Conservation (phyloP, 805 yeast species). For the Candida pini region DNA sequence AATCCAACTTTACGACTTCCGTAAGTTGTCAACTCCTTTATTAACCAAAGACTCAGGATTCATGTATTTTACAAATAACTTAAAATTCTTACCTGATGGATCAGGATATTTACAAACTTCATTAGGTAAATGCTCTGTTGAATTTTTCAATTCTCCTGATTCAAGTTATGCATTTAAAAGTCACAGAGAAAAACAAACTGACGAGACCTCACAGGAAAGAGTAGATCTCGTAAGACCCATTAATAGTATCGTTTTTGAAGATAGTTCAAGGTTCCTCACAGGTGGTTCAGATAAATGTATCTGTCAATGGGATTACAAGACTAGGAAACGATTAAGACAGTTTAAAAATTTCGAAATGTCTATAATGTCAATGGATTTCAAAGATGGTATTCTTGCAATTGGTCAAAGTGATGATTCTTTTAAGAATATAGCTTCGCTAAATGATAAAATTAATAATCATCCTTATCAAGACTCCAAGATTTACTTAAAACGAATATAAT, state of each 20-base stretch:
- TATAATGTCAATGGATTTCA: conserved; percentile 12
- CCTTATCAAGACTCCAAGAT: conserved; percentile 15
- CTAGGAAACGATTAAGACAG: conserved; percentile 24
- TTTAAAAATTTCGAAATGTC: conserved; percentile 19
- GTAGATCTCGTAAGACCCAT: conserved; percentile 22
- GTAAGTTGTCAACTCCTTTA: conserved; percentile 9
- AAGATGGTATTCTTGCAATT: conserved; percentile 25
- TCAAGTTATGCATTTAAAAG: conserved; percentile 73
- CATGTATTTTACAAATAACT: conserved; percentile 55
- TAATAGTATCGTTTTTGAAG: conserved; percentile 14
- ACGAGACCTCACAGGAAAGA: conserved; percentile 7
- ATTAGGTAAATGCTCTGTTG: conserved; percentile 73
- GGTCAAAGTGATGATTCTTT: conserved; percentile 40
- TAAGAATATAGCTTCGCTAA: conserved; percentile 24
- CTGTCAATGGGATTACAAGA: conserved; percentile 28
- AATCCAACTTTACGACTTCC: conserved; percentile 50
- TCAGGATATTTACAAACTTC: conserved; percentile 64
- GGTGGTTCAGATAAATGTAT: conserved; percentile 27
- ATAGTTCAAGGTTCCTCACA: conserved; percentile 17
- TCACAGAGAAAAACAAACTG: conserved; percentile 43
- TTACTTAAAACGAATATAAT: conserved; percentile 6
- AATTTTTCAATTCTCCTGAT: conserved; percentile 40
- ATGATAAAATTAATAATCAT: conserved; percentile 13
- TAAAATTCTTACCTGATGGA: conserved; percentile 50
- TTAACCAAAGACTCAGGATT: conserved; percentile 12